Percentiles rank a stretch among this genome's conserved stretches.
These are phyloP conservation scores for Botrytis elliptica DNA, from an alignment of 2,329 filamentous ascomycete genomes.

Conservation along the genomic window DNA sequence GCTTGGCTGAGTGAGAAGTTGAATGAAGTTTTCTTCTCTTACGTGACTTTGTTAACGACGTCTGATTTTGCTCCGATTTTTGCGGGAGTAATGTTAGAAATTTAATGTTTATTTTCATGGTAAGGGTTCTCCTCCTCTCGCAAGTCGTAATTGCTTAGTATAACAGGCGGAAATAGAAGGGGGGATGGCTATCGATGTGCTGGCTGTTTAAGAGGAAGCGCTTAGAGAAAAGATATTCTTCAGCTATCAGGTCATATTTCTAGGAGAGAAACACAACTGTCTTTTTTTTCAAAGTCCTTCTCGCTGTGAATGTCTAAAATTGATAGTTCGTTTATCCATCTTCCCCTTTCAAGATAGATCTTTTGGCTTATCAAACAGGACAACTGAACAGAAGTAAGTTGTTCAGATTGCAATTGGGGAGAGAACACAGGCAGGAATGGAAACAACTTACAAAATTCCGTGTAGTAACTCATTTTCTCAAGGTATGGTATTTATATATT, in stretches of 20 bases:
- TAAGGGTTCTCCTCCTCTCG: not conserved
- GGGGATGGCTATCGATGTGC: not conserved
- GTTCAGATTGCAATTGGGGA: no score
- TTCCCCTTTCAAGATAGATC: not conserved
- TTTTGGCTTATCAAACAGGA: not conserved
- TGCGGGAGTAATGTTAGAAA: not conserved
- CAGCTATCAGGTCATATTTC: not conserved
- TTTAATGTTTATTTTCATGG: not conserved
- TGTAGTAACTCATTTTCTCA: not conserved
- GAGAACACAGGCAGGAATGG: no score
- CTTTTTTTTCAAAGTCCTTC: not conserved
- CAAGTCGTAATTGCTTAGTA: not conserved
- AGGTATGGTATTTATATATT: not conserved
- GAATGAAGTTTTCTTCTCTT: not conserved
- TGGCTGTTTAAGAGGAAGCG: not conserved
- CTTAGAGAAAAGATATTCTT: not conserved
- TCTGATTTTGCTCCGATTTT: not conserved
- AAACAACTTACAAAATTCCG: no score
- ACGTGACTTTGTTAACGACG: not conserved
- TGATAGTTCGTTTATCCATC: not conserved
- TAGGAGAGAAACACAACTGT: not conserved
- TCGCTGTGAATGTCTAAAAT: not conserved
- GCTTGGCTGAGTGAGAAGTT: not conserved
- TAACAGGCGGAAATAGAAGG: rapidly evolving
- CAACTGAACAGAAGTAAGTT: no score